Conservation (phyloP, 257 asterid genomes). For the Solanum dulcamara region DNA sequence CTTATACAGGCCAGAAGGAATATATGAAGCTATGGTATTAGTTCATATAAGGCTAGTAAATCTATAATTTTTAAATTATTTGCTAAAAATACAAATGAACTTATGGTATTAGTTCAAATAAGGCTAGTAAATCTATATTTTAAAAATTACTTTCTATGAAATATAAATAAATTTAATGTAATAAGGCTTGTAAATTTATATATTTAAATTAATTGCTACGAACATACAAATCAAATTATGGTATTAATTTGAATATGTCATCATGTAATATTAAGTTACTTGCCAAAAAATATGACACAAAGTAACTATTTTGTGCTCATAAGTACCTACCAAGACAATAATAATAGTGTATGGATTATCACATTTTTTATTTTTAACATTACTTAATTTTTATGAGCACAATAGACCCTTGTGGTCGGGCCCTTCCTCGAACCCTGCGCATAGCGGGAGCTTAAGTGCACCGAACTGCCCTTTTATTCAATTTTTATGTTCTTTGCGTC, state of each 20-base stretch:
- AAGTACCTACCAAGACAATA: background rate
- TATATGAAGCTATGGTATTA: background rate
- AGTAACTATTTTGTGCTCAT: background rate
- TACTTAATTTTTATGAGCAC: too few species aligned
- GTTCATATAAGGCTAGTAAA: background rate
- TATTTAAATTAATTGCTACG: background rate
- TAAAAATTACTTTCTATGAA: background rate
- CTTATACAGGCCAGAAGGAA: background rate
- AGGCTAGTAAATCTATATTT: background rate
- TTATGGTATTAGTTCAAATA: background rate
- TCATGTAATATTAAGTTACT: background rate
- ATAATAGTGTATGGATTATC: too few species aligned
- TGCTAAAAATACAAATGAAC: background rate
- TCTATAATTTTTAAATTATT: background rate
- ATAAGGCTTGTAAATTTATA: background rate
- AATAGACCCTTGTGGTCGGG: too few species aligned
- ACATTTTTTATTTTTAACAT: too few species aligned
- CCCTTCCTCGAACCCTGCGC: too few species aligned
- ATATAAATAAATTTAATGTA: background rate
- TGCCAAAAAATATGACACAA: background rate
- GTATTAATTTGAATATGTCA: background rate
- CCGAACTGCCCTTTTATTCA: too few species aligned
- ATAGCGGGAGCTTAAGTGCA: too few species aligned
- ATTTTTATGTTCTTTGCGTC: too few species aligned
- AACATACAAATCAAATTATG: background rate